These are phyloP conservation scores for Euphorbia lathyris DNA, from an alignment of 345 rosid genomes.

Conservation along the genomic window DNA sequence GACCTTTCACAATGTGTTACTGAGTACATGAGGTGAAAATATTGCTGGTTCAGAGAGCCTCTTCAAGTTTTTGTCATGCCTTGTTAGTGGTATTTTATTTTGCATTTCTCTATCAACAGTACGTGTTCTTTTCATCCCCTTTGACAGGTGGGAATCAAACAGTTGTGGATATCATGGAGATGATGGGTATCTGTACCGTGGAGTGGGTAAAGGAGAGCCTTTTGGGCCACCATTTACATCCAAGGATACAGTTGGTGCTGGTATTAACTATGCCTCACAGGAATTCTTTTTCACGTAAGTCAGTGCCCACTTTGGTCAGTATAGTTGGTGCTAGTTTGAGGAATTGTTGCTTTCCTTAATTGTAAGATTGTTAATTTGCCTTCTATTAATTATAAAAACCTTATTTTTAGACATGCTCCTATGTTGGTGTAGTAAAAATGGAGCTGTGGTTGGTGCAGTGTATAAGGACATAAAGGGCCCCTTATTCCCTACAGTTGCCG, in stretches of 20 bases:
- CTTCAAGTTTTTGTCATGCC: neutral
- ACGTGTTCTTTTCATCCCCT: constrained; percentile 15
- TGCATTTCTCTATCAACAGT: neutral
- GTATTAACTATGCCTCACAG: constrained; percentile 81
- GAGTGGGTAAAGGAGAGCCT: constrained; percentile 67
- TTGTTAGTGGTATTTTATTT: neutral
- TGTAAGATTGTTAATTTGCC: constrained; percentile 5
- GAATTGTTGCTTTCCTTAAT: neutral
- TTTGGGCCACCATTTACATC: constrained; percentile 82
- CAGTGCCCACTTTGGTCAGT: constrained; percentile 20
- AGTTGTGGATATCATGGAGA: constrained; percentile 98
- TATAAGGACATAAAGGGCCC: constrained; percentile 65
- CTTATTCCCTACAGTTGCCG: constrained; percentile 84
- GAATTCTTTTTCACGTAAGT: constrained; percentile 97
- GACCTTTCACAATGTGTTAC: neutral
- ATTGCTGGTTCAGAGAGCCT: neutral
- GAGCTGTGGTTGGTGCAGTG: constrained; percentile 60
- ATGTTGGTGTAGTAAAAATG: constrained; percentile 66
- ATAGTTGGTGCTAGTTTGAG: neutral
- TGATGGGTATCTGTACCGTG: constrained; percentile 76
- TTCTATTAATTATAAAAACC: constrained; percentile 13
- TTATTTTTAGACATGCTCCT: constrained; percentile 13
- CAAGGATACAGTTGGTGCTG: constrained; percentile 84
- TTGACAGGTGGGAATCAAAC: constrained; percentile 87
- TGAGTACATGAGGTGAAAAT: neutral